Percentiles rank a stretch among this genome's conserved stretches.
These are phyloP conservation scores for Termitomyces sp. DNA, from an alignment of 768 basidiomycete species.

Conservation along the genomic window DNA sequence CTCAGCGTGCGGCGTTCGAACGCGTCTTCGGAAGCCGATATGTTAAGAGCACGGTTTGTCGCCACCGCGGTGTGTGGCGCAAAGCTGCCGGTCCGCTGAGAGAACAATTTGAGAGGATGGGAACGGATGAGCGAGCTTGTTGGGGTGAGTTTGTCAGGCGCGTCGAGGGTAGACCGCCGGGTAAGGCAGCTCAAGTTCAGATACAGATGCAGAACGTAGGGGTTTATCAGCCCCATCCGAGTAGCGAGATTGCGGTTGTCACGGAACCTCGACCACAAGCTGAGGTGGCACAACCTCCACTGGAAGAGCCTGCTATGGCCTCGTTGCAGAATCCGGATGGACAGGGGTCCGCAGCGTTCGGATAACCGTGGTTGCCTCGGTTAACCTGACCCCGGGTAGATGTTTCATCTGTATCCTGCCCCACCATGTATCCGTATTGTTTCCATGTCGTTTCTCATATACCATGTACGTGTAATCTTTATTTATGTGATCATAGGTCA, in stretches of 20 bases:
- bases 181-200: slow-evolving; percentile 14
- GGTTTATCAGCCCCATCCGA: background rate
- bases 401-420: background rate
- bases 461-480: background rate
- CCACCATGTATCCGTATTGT: background rate
- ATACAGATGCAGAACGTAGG: background rate
- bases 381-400: background rate
- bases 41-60: slow-evolving; percentile 69
- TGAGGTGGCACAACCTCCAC: background rate
- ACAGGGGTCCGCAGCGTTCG: slow-evolving; percentile 1
- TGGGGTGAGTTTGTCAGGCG: slow-evolving; percentile 67
- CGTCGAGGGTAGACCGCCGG: slow-evolving; percentile 45
- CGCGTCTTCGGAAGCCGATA: slow-evolving; percentile 66
- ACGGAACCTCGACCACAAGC: slow-evolving; percentile 13
- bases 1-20: slow-evolving; percentile 64
- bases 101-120: slow-evolving; percentile 51
- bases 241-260: background rate
- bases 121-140: slow-evolving; percentile 47
- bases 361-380: background rate
- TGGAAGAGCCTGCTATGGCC: slow-evolving; percentile 21
- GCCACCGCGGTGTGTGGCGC: slow-evolving; percentile 64
- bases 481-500: background rate
- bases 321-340: slow-evolving; percentile 23
- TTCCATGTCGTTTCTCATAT: background rate
- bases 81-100: slow-evolving; percentile 44